Conservation (phyloP, 805 yeast genomes). For the Sungouiella blattae region DNA sequence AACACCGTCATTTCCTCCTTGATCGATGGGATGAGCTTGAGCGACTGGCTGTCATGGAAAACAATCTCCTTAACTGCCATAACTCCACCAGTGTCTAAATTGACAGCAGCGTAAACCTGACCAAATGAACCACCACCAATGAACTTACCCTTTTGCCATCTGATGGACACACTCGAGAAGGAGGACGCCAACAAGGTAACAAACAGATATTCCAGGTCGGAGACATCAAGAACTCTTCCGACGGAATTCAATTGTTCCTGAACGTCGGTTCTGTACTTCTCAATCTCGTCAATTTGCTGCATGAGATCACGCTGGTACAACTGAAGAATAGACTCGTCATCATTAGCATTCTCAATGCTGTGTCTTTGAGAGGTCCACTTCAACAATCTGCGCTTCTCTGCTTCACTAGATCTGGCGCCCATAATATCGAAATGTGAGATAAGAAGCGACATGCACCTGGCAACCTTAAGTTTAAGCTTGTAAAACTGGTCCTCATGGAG, state of each 20-base stretch:
- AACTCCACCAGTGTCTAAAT: conserved; percentile 90
- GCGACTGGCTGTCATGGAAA: conserved; percentile 82
- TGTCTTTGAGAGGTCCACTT: conserved; percentile 53
- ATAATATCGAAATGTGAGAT: conserved; percentile 96
- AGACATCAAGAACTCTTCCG: conserved; percentile 87
- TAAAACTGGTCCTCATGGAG: conserved; percentile 74
- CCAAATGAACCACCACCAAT: conserved; percentile 98
- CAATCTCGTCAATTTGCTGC: conserved; percentile 62
- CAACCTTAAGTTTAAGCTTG: conserved; percentile 72
- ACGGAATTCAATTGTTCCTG: conserved; percentile 48
- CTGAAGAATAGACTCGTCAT: conserved; percentile 36
- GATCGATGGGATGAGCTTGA: conserved; percentile 79
- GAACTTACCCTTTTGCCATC: conserved; percentile 95
- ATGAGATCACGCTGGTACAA: conserved; percentile 67
- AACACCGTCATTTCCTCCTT: conserved; percentile 96
- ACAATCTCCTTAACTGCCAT: conserved; percentile 96
- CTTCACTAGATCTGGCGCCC: conserved; percentile 91
- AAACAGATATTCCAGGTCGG: conserved; percentile 83
- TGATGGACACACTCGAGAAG: conserved; percentile 81
- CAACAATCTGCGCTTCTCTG: conserved; percentile 52
- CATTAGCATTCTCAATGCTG: conserved; percentile 44
- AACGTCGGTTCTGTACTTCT: conserved; percentile 46
- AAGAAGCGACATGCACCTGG: conserved; percentile 88
- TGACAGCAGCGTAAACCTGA: conserved; percentile 85
- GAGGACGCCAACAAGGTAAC: conserved; percentile 84